Base-by-base conservation (phyloP, 352 stramenopile genomes). In the Elongisporangium anandrum region DNA sequence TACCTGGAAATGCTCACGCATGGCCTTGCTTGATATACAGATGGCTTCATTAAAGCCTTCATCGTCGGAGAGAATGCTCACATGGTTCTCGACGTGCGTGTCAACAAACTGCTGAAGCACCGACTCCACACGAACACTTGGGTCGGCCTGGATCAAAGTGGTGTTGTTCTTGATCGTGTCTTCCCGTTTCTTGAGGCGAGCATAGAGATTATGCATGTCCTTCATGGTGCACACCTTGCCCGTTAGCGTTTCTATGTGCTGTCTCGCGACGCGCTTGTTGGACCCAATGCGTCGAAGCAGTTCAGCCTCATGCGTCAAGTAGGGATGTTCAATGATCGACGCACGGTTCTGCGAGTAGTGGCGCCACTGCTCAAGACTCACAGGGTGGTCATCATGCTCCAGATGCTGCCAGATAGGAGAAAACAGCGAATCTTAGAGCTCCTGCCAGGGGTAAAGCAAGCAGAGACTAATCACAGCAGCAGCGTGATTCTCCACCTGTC, bases 261-360 rank as follows among this genome's bases (percentile, higher is more conserved):
- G 68, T 24, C 75, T 75, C 8, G 77, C 72, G 7, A 70, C 72
- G 60, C 73, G 73, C 61, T 90, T 90, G 69, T 84, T 88, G 53
- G 81, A 88, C 50, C 81, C 78, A 21, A 87, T 71, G 60, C 81
- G 76, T 4, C 73, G 81, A 77, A 90, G 77, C 48, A 88, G 70
- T 41, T 90, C 81, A n/a, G 78, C 76, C 56, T 90, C 78, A 41
- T 90, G 81, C 24, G 77, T 75, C 47, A 90, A 59, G 53, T 88
- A 88, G 54, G 81, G 81, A 52, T 90, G 81, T 26, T 88, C 78
- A 15, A 81, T 70, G 58, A 88, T 84, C 21, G 74, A 73, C 56
- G 78, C 81, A 45, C 81, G 81, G 65, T 90, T 90, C 75, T 90
- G 81, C 48, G 81, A 87, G 61, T 90, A 90, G 71, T 87, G 84